Conservation (phyloP, 352 stramenopile genomes). For the Globisporangium echinulatum region DNA sequence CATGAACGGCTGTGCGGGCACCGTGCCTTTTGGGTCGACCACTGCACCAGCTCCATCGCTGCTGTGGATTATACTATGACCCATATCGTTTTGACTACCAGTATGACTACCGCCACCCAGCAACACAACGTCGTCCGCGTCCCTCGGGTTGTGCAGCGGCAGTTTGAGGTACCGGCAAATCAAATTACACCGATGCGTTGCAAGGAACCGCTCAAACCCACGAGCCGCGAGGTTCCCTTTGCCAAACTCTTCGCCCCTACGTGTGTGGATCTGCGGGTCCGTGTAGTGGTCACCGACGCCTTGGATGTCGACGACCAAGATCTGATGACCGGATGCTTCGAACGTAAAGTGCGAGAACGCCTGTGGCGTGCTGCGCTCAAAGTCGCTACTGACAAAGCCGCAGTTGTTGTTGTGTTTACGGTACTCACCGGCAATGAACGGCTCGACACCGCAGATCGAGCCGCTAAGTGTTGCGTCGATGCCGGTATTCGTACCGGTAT, state of each 20-base stretch:
- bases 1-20: slow-evolving; percentile 70
- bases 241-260: slow-evolving; percentile 72
- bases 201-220: slow-evolving; percentile 69
- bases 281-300: slow-evolving; percentile 94
- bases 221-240: slow-evolving; percentile 71
- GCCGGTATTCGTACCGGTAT: too few relatives aligned
- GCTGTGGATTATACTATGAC: too few relatives aligned
- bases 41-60: slow-evolving; percentile 4
- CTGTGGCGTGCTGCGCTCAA: slow-evolving; percentile 74
- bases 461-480: slow-evolving; percentile 46
- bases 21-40: slow-evolving; percentile 49
- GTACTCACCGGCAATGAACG: slow-evolving; percentile 74
- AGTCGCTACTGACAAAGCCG: slow-evolving; percentile 70
- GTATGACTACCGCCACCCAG: not conserved
- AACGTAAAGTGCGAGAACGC: slow-evolving; percentile 92
- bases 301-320: slow-evolving; percentile 94
- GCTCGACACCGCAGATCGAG: slow-evolving; percentile 72
- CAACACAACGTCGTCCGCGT: slow-evolving; percentile 8
- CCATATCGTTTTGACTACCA: too few relatives aligned
- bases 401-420: slow-evolving; percentile 86
- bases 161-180: slow-evolving; percentile 79
- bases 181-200: slow-evolving; percentile 72
- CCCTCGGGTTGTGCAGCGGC: slow-evolving; percentile 62
- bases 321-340: slow-evolving; percentile 84
- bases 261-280: slow-evolving; percentile 92